Percentiles rank a stretch among this genome's conserved stretches.
These are phyloP conservation scores for Globisporangium cederbergense DNA, from an alignment of 352 stramenopile genomes.

Conservation along the genomic window DNA sequence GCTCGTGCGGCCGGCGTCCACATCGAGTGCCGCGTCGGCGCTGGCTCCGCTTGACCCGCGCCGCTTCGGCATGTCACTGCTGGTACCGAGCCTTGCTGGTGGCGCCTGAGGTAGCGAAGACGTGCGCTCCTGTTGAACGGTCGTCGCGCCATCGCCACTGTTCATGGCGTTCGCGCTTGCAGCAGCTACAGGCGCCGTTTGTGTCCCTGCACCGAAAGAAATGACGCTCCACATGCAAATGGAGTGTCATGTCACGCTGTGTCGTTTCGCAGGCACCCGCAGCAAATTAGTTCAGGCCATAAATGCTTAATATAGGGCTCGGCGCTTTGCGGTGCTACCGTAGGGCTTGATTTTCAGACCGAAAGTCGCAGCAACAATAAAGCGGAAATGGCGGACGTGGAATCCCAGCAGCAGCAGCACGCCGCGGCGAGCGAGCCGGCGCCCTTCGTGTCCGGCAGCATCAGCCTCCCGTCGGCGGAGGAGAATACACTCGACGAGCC, in stretches of 20 bases:
- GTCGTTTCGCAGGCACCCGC: too few relatives aligned
- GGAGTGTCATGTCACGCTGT: too few relatives aligned
- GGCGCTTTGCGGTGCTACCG: too few relatives aligned
- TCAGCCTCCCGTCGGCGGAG: constrained; percentile 67
- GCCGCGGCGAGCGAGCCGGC: constrained; percentile 14
- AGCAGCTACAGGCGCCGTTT: too few relatives aligned
- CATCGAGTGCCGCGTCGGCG: constrained; percentile 2
- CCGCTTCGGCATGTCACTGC: not conserved
- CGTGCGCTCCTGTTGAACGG: not conserved
- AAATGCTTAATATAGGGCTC: too few relatives aligned
- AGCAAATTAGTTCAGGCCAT: too few relatives aligned
- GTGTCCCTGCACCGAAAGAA: too few relatives aligned
- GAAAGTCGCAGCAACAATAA: not conserved
- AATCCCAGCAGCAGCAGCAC: constrained; percentile 9
- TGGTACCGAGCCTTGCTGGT: not conserved
- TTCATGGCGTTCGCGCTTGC: not conserved
- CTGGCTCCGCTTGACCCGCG: not conserved
- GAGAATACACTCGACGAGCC: constrained; percentile 87
- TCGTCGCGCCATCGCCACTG: not conserved
- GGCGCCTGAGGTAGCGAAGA: not conserved
- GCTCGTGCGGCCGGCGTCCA: constrained; percentile 3
- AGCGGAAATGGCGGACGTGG: constrained; percentile 28
- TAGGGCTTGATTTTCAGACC: not conserved
- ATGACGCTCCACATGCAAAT: too few relatives aligned
- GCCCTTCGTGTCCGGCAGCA: constrained; percentile 69